Evolutionary conservation across 495 filamentous ascomycete species (phyloP).

Genomic region (Annulohypoxylon maeteangense): DNA sequence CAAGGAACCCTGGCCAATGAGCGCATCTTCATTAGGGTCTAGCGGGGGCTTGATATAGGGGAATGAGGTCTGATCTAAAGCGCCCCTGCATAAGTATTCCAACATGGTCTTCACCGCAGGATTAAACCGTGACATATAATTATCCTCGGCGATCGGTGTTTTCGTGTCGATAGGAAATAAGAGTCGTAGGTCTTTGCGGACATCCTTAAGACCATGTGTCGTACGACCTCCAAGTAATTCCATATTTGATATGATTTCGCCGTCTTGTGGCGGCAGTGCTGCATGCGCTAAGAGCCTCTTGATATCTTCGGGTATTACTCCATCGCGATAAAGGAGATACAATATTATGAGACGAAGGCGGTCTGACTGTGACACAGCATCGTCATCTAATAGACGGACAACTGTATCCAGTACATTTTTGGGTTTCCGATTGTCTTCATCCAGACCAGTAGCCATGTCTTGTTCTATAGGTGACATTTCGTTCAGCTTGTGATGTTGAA

Average conservation of each 20-base stretch:
- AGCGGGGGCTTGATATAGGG: conserved; percentile 83
- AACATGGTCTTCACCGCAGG: conserved; percentile 81
- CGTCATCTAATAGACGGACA: conserved; percentile 87
- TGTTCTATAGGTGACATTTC: conserved; percentile 89
- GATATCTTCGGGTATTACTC: conserved; percentile 87
- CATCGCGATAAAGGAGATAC: conserved; percentile 88
- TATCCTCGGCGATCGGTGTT: conserved; percentile 65
- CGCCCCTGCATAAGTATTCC: conserved; percentile 72
- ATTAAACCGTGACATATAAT: conserved; percentile 75
- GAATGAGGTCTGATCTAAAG: conserved; percentile 77
- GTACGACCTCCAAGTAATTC: conserved; percentile 82
- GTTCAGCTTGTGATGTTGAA: conserved; percentile 81
- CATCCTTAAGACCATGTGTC: conserved; percentile 79
- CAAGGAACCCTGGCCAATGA: conserved; percentile 75
- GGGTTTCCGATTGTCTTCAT: conserved; percentile 91
- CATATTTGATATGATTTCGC: conserved; percentile 77
- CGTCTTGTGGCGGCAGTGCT: conserved; percentile 76
- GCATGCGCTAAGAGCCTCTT: conserved; percentile 87
- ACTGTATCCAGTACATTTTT: conserved; percentile 88
- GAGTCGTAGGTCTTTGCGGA: conserved; percentile 68
- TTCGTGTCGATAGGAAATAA: conserved; percentile 72
- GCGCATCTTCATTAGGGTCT: conserved; percentile 63
- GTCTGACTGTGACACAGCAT: conserved; percentile 71
- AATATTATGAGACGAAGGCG: conserved; percentile 84
- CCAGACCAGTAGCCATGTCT: conserved; percentile 87